Base-by-base conservation (phyloP, 176 grass and related monocot genomes). In the Cenchrus fungigraminus region DNA sequence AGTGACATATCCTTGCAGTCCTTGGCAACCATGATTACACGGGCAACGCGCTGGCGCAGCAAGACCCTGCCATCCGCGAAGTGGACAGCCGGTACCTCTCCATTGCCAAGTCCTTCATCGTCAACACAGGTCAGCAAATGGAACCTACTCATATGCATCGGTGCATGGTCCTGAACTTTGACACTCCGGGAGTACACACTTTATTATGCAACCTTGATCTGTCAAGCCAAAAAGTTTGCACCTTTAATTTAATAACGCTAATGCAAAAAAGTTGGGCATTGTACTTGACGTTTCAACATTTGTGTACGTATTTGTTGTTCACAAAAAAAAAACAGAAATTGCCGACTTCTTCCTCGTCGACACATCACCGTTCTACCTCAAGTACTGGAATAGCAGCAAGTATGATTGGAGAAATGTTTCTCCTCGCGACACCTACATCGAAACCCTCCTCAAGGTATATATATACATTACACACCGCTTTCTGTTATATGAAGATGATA, bases 261-360 rank as follows among this genome's bases (percentile, higher is more conserved):
- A 20, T 1, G 37, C 3, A 19, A 68, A 4, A 5, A 5, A 2
- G 16, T 40, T 40, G 37, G 31, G 31, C 31, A 32, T 32, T 32
- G 31, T 32, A 32, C 31, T 32, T 32, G 31, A 32, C 31, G 31
- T 32, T 32, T 32, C 31, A 32, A 32, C 2, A 32, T 53, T 9
- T 34, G 8, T 4, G 44, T 7, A 45, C 12, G 7, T 9, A 20
- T 37, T 22, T 50, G 13, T 34, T 11, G 4, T 0, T 40, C 6
- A 29, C 8, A 9, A 0, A 32, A 49, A 59, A 85, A 9, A 0
- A n/a, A 37, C 49, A 85, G 82, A 51, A 59, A 82, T 98, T 1
- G 93, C 71, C 20, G 89, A 98, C 16, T 98, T 98, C 84, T 95
- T 95, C 77, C 87, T 95, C 9, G 78, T 98, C 4, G 96, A 98